Conservation (phyloP, 768 basidiomycete genomes). For the Cystofilobasidium capitatum region DNA sequence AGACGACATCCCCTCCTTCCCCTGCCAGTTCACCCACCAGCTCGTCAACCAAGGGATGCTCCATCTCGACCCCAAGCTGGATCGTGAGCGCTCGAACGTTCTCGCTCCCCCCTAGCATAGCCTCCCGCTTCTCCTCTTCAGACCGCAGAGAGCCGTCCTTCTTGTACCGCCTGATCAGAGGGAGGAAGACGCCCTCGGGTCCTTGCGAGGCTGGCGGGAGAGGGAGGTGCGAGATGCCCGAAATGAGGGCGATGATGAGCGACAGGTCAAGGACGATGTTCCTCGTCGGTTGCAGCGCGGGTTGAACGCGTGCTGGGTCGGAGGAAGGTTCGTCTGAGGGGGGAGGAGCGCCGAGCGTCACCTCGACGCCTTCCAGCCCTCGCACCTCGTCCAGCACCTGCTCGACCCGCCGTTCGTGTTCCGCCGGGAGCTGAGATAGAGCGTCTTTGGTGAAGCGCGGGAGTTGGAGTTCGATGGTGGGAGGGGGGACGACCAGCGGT, state of each 20-base stretch:
- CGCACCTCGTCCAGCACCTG: constrained; percentile 50
- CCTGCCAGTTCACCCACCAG: background rate
- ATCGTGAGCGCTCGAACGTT: constrained; percentile 61
- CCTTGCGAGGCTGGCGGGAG: constrained; percentile 53
- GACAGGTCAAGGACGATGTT: constrained; percentile 75
- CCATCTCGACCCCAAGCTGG: constrained; percentile 69
- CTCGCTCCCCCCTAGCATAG: constrained; percentile 37
- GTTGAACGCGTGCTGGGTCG: constrained; percentile 15
- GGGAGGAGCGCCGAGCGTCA: constrained; percentile 43
- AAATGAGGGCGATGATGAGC: constrained; percentile 70
- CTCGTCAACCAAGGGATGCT: constrained; percentile 53
- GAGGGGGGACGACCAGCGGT: constrained; percentile 42
- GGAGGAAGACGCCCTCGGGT: constrained; percentile 56
- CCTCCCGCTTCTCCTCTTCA: constrained; percentile 18
- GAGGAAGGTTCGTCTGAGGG: background rate
- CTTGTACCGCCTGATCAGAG: constrained; percentile 32
- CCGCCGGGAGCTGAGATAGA: constrained; percentile 2
- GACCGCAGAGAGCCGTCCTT: constrained; percentile 15
- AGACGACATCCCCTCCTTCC: constrained; percentile 43
- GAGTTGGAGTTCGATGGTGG: constrained; percentile 48
- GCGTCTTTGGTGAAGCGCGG: constrained; percentile 48
- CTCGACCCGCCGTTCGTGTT: constrained; percentile 40
- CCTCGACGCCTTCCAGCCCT: constrained; percentile 52
- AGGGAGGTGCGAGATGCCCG: constrained; percentile 65
- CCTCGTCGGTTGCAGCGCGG: constrained; percentile 44